Base-by-base conservation (phyloP, 2,329 filamentous ascomycete species). In the Metarhizium album region DNA sequence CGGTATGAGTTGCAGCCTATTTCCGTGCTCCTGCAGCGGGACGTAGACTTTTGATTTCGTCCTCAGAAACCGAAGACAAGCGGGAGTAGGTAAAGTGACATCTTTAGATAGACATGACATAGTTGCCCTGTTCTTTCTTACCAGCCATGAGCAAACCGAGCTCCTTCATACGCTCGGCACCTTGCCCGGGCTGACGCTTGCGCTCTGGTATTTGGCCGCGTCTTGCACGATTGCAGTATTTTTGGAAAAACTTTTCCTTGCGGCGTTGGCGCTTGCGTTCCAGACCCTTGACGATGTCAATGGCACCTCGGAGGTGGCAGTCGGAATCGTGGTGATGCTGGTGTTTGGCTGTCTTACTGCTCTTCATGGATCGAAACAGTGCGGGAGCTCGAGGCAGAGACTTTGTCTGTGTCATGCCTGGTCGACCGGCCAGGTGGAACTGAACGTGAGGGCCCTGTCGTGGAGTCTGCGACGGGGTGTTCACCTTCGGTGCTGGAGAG, bases 221-320 rank as follows among this genome's bases (percentile, higher is more conserved):
- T 56, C 83, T 82, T 52, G 84, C 84, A 60, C 89, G 87, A 64
- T 89, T 84, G 71, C 87, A 94, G 63, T 91, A 86, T 66, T 95
- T 93, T 61, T 90, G 85, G 64, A 87, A 85, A 62, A 90, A 86
- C 69, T 96, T 95, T 69, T 97, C 90, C 70, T 86, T 90, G 59
- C 93, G 86, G 57, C 93, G 84, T 71, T 93, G 87, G 24, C 90
- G 85, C 73, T 95, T 97, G 69, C 87, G 85, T 72, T 98, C 93
- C 1, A 98, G 79, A 8, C 93, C 93, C 67, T 95, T 95, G 68
- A 96, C 87, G 54, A 96, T 98, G 67, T 97, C 93, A 58, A 98
- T 94, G 35, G 93, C 90, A n/a, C 90, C 89, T 55, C 93, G 86
- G 9, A 88, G 79, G 56, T 93, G 89, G 42, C 81, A 71, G 47